A percentile compares a stretch with the other conserved stretches of the same genome.
phyloP scores from a whole-genome alignment of 2,329 filamentous ascomycete genomes.

The Trichoderma oligosporum region DNA sequence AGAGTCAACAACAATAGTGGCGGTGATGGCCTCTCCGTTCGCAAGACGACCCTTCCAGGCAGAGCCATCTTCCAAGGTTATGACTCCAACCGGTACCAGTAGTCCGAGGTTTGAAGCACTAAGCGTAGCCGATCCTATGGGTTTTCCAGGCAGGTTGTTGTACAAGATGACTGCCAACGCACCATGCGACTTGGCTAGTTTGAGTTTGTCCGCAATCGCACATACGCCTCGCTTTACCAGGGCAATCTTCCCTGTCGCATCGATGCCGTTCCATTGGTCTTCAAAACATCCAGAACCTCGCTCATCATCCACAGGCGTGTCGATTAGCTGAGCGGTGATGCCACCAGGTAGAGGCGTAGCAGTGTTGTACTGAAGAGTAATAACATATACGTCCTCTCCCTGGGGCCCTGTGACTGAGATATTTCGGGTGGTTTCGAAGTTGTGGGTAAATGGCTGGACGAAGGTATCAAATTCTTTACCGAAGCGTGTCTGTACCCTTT shows the following conservation, averaged over 20 bases:
- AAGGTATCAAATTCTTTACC: slow-evolving; percentile 42
- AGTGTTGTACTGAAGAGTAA: slow-evolving; percentile 45
- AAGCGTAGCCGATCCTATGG: slow-evolving; percentile 46
- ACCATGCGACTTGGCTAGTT: slow-evolving; percentile 39
- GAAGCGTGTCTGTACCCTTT: slow-evolving; percentile 40
- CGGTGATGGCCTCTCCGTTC: slow-evolving; percentile 30
- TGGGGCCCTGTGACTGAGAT: slow-evolving; percentile 45
- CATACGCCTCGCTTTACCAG: slow-evolving; percentile 45
- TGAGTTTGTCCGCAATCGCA: slow-evolving; percentile 41
- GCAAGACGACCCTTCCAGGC: slow-evolving; percentile 33
- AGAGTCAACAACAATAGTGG: slow-evolving; percentile 34
- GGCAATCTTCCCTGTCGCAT: slow-evolving; percentile 41
- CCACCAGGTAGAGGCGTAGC: slow-evolving; percentile 40
- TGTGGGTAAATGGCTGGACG: slow-evolving; percentile 46
- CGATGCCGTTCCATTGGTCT: slow-evolving; percentile 41
- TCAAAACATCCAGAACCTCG: slow-evolving; percentile 38
- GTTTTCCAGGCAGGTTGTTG: slow-evolving; percentile 50
- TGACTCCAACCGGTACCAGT: slow-evolving; percentile 33
- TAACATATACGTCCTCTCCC: slow-evolving; percentile 41
- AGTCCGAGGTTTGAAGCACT: slow-evolving; percentile 36
- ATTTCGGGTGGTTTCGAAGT: slow-evolving; percentile 40
- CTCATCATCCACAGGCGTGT: slow-evolving; percentile 36
- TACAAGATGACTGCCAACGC: slow-evolving; percentile 52
- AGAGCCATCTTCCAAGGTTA: slow-evolving; percentile 31
- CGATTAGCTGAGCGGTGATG: slow-evolving; percentile 33